Evolutionary conservation across 2,329 filamentous ascomycete genomes (phyloP).

Genomic region (Trichophyton equinum): DNA sequence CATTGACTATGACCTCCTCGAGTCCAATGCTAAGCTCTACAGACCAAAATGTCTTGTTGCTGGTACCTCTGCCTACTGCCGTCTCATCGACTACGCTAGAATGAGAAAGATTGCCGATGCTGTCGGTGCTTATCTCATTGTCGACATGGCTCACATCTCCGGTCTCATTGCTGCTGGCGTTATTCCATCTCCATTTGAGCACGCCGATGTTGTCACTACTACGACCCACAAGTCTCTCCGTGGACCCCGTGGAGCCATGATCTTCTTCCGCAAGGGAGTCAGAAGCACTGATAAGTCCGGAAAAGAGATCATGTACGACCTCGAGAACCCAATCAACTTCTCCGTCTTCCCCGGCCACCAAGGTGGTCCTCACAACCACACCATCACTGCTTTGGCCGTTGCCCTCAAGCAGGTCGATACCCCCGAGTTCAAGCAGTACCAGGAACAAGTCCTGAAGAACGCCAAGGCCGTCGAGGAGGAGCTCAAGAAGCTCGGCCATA

Average conservation of each 20-base stretch:
- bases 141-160: slow-evolving; percentile 96
- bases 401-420: slow-evolving; percentile 87
- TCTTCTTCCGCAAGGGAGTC: slow-evolving; percentile 94
- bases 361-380: slow-evolving; percentile 97
- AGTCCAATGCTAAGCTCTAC: slow-evolving; percentile 77
- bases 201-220: slow-evolving; percentile 90
- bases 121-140: slow-evolving; percentile 79
- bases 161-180: slow-evolving; percentile 87
- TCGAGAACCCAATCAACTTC: slow-evolving; percentile 85
- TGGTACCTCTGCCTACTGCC: slow-evolving; percentile 89
- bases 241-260: slow-evolving; percentile 90
- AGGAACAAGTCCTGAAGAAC: slow-evolving; percentile 79
- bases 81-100: slow-evolving; percentile 85
- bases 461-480: slow-evolving; percentile 75
- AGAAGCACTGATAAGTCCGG: slow-evolving; percentile 77
- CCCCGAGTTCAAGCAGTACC: slow-evolving; percentile 84
- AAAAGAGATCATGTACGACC: slow-evolving; percentile 73
- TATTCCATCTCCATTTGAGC: slow-evolving; percentile 75
- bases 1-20: slow-evolving; percentile 89
- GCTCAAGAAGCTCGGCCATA: slow-evolving; percentile 59
- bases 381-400: slow-evolving; percentile 88
- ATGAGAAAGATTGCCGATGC: slow-evolving; percentile 88
- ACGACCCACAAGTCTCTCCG: slow-evolving; percentile 96
- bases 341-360: slow-evolving; percentile 98
- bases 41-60: slow-evolving; percentile 92